phyloP scores from a whole-genome alignment of 768 basidiomycete genomes.

The Tricholoma sp. region DNA sequence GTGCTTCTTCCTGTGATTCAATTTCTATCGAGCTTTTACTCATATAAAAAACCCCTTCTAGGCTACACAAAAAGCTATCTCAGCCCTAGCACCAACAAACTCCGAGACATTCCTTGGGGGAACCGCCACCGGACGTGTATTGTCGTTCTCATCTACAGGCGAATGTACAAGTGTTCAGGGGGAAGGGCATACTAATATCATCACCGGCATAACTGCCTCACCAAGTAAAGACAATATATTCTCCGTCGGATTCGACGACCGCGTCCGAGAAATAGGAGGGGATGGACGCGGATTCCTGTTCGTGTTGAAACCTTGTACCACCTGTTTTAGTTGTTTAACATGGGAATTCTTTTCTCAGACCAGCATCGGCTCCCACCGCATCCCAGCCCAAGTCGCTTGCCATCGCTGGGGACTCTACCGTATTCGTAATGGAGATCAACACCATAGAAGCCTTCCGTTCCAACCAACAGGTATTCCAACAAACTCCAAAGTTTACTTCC shows the following conservation, averaged over 20 bases:
- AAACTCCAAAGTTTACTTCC: slow-evolving; percentile 47
- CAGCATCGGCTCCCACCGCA: slow-evolving; percentile 43
- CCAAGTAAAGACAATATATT: slow-evolving; percentile 47
- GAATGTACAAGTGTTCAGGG: slow-evolving; percentile 50
- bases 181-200: slow-evolving; percentile 62
- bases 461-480: slow-evolving; percentile 62
- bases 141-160: slow-evolving; percentile 50
- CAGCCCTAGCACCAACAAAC: slow-evolving; percentile 42
- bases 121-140: slow-evolving; percentile 71
- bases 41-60: slow-evolving; percentile 21
- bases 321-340: not conserved
- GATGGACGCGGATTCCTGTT: slow-evolving; percentile 43
- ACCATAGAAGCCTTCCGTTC: slow-evolving; percentile 61
- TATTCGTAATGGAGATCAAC: slow-evolving; percentile 59
- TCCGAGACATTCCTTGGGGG: slow-evolving; percentile 74
- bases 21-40: not conserved
- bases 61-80: slow-evolving; percentile 82
- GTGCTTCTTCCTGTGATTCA: slow-evolving; percentile 29
- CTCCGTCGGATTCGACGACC: slow-evolving; percentile 80
- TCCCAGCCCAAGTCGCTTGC: slow-evolving; percentile 71
- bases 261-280: slow-evolving; percentile 57
- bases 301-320: slow-evolving; percentile 20
- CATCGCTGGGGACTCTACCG: slow-evolving; percentile 49
- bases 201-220: slow-evolving; percentile 54
- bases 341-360: slow-evolving; percentile 28